A percentile compares a stretch with the other conserved stretches of the same genome.
Conservation (phyloP, 176 grass and related monocot species). For the Tillandsia fasciculata region DNA sequence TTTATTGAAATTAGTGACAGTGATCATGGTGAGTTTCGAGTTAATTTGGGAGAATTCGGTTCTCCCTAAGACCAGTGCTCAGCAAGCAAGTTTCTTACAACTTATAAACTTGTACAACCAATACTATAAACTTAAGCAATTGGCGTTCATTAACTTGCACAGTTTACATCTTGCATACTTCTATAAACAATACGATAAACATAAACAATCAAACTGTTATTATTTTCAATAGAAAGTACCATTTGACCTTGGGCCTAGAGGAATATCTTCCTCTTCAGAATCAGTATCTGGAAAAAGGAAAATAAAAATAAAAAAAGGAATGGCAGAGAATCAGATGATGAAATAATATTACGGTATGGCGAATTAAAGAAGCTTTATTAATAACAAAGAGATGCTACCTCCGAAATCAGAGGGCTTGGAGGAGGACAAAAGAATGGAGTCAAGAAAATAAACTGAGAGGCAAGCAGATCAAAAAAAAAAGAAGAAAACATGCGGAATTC, state of each 20-base stretch:
- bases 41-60: too few species aligned
- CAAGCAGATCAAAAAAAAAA: background rate
- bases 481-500: conserved; percentile 5
- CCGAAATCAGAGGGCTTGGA: background rate
- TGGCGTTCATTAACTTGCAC: too few species aligned
- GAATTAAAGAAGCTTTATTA: conserved; percentile 6
- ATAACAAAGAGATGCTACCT: background rate
- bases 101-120: too few species aligned
- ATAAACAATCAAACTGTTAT: too few species aligned
- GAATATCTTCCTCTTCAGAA: conserved; percentile 28
- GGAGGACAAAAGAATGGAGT: background rate
- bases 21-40: background rate
- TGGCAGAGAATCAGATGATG: background rate
- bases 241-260: background rate
- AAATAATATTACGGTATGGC: conserved; percentile 3
- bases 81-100: too few species aligned
- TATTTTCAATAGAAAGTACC: background rate
- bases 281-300: conserved; percentile 23
- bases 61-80: too few species aligned
- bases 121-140: too few species aligned
- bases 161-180: too few species aligned
- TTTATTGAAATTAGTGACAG: too few species aligned
- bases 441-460: conserved; percentile 4
- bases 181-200: too few species aligned
- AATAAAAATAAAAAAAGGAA: conserved; percentile 11